phyloP scores from a whole-genome alignment of 1,284 basidiomycete species.

The Heterobasidion irregulare region DNA sequence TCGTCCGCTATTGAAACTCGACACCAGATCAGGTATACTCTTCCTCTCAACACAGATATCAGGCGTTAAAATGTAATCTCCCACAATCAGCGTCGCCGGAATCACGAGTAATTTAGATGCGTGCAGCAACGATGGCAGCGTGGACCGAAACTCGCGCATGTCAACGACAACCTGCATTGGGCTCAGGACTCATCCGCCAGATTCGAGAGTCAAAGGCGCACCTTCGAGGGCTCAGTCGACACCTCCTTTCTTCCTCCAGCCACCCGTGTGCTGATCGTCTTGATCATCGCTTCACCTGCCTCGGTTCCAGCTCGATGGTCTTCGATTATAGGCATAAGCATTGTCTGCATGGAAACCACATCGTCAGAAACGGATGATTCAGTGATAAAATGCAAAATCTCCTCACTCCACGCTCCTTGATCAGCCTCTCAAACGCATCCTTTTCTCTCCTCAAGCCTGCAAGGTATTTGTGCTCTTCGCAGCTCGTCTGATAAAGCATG shows the following conservation, averaged over 20 bases:
- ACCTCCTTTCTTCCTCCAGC: slow-evolving; percentile 79
- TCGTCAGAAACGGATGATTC: background rate
- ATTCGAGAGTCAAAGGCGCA: slow-evolving; percentile 21
- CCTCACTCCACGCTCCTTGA: slow-evolving; percentile 85
- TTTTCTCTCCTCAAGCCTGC: slow-evolving; percentile 87
- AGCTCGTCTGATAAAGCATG: slow-evolving; percentile 87
- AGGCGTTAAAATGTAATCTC: slow-evolving; percentile 93
- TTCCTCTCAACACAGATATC: slow-evolving; percentile 97
- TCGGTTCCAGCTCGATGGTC: slow-evolving; percentile 42
- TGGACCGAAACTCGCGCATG: slow-evolving; percentile 93
- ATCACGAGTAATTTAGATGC: slow-evolving; percentile 76
- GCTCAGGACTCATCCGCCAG: background rate
- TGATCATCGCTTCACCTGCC: slow-evolving; percentile 56
- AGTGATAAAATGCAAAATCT: background rate
- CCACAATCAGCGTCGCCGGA: slow-evolving; percentile 88
- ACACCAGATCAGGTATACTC: slow-evolving; percentile 85
- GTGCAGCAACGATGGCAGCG: slow-evolving; percentile 86
- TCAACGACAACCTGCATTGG: slow-evolving; percentile 80
- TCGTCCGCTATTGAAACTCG: slow-evolving; percentile 89
- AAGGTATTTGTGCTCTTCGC: slow-evolving; percentile 94
- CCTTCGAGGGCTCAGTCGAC: slow-evolving; percentile 63
- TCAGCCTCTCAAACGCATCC: slow-evolving; percentile 89
- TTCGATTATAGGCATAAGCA: slow-evolving; percentile 87
- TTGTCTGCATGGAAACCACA: slow-evolving; percentile 43
- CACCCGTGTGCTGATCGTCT: slow-evolving; percentile 82